These are phyloP conservation scores for Penicillium sp. DNA, from an alignment of 2,329 filamentous ascomycete species.

Conservation along the genomic window DNA sequence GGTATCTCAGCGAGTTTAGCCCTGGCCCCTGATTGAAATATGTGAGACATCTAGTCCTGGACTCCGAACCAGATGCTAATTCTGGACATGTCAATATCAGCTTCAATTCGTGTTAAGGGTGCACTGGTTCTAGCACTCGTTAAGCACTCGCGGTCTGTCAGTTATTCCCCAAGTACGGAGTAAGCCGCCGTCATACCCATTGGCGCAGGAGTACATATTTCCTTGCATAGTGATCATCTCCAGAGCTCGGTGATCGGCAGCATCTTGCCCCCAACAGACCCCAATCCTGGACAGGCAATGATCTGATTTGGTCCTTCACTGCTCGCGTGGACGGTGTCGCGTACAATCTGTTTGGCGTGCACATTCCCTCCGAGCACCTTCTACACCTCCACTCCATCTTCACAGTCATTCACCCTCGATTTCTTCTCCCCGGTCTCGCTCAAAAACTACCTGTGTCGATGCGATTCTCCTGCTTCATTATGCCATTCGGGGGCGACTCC, in stretches of 20 bases:
- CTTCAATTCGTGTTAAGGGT: too few species aligned
- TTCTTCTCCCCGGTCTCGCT: constrained; percentile 44
- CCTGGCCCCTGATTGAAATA: neutral
- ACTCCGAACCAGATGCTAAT: neutral
- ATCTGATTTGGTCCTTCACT: constrained; percentile 37
- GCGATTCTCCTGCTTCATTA: constrained; percentile 41
- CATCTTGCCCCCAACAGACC: constrained; percentile 28
- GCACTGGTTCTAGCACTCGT: too few species aligned
- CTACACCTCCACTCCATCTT: constrained; percentile 42
- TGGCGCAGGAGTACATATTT: constrained; percentile 41
- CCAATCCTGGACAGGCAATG: constrained; percentile 41
- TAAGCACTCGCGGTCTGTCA: neutral
- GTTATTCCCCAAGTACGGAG: constrained; percentile 17
- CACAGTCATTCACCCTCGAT: constrained; percentile 37
- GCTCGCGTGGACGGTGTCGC: constrained; percentile 36
- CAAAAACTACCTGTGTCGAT: constrained; percentile 40
- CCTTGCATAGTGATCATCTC: constrained; percentile 12
- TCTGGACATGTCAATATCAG: neutral
- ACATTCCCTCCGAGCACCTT: constrained; percentile 22
- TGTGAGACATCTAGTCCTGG: neutral
- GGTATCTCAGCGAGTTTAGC: neutral
- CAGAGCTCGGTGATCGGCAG: too few species aligned
- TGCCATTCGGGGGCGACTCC: constrained; percentile 26
- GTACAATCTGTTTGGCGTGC: constrained; percentile 42
- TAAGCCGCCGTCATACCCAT: constrained; percentile 40